phyloP scores from a whole-genome alignment of 805 yeast species.

The Starmerella davenportii region DNA sequence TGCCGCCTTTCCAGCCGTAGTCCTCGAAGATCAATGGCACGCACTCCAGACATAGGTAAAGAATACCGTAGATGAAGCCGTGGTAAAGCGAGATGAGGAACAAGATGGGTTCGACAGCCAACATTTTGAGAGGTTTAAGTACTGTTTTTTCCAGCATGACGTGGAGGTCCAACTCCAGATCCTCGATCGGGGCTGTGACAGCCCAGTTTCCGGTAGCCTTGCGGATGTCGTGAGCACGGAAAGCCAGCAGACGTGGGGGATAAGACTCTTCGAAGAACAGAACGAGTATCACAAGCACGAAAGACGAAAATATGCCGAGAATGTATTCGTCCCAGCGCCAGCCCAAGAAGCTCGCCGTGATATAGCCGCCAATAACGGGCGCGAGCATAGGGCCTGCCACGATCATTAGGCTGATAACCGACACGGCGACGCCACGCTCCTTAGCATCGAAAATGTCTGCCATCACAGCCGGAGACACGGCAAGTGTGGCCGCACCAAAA shows the following conservation, averaged over 20 bases:
- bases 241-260: conserved; percentile 22
- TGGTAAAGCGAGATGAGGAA: conserved; percentile 23
- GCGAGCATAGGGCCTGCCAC: conserved; percentile 15
- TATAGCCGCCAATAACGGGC: conserved; percentile 30
- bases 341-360: conserved; percentile 56
- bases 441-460: conserved; percentile 10
- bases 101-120: conserved; percentile 25
- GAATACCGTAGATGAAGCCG: conserved; percentile 26
- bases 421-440: conserved; percentile 11
- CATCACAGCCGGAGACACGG: conserved; percentile 10
- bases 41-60: conserved; percentile 24
- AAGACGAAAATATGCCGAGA: conserved; percentile 27
- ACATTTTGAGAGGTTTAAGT: conserved; percentile 21
- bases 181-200: conserved; percentile 32
- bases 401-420: conserved; percentile 8
- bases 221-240: conserved; percentile 31
- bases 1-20: conserved; percentile 43
- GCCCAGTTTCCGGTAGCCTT: conserved; percentile 35
- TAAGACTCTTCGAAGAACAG: conserved; percentile 23
- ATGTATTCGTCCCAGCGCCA: conserved; percentile 42
- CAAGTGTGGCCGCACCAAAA: conserved; percentile 50
- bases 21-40: conserved; percentile 29
- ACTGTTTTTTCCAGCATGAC: conserved; percentile 26
- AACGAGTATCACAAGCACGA: conserved; percentile 24
- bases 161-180: conserved; percentile 22